These are phyloP conservation scores for Tolypocladium pustulatum DNA, from an alignment of 2,329 filamentous ascomycete genomes.

Conservation along the genomic window DNA sequence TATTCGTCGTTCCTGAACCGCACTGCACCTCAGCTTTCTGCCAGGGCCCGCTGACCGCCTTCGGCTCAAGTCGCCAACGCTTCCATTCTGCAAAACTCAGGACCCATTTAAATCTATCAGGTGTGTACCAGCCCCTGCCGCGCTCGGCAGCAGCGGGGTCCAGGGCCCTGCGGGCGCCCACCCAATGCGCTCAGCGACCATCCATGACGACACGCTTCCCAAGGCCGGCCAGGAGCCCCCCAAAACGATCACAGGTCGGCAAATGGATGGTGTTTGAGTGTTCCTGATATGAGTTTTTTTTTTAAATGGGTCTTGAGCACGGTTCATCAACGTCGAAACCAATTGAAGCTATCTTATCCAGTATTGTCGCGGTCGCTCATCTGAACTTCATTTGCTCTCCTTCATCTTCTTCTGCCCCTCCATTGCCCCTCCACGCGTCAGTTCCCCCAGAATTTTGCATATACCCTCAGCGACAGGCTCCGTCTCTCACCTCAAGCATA, in stretches of 20 bases:
- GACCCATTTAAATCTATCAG: neutral
- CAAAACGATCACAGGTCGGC: neutral
- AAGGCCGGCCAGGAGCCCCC: neutral
- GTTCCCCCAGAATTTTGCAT: neutral
- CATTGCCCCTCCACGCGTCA: slow-evolving; percentile 1
- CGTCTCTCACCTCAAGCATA: neutral
- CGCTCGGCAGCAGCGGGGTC: neutral
- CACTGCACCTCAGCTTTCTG: neutral
- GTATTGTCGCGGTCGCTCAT: neutral
- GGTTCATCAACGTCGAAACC: neutral
- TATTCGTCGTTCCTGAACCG: neutral
- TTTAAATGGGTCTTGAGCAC: slow-evolving; percentile 2
- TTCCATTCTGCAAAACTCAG: neutral
- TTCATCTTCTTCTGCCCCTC: slow-evolving; percentile 3
- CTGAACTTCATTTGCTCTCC: neutral
- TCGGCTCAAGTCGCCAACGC: neutral
- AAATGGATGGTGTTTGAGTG: neutral
- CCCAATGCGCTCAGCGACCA: slow-evolving; percentile 2
- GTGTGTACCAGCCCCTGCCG: neutral
- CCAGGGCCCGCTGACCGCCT: slow-evolving; percentile 5
- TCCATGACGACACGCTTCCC: slow-evolving; percentile 7
- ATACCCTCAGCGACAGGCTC: neutral
- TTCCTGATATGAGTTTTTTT: slow-evolving; percentile 1
- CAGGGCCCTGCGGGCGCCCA: neutral
- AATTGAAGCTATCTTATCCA: neutral